Evolutionary conservation across 148 eudicot genomes (phyloP).

Genomic region (Amaranthus palmeri): DNA sequence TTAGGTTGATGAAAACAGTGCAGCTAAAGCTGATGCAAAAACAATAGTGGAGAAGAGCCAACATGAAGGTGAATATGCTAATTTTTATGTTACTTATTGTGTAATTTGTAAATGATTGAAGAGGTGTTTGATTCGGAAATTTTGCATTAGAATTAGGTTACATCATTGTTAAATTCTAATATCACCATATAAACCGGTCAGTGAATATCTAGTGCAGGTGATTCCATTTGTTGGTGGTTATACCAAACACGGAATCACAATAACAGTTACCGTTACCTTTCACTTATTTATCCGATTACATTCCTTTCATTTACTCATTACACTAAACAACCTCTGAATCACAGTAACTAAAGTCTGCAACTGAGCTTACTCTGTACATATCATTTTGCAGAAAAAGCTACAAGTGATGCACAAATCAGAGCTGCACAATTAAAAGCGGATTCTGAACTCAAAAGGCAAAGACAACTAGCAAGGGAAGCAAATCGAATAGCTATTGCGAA

Average conservation of each 20-base stretch:
- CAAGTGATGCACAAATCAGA: conserved; percentile 62
- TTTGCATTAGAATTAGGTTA: not conserved
- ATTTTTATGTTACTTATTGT: not conserved
- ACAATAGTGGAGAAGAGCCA: conserved; percentile 53
- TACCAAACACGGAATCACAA: no score
- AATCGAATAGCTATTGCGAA: conserved; percentile 53
- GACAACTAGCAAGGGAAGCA: conserved; percentile 56
- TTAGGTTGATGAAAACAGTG: conserved; percentile 45
- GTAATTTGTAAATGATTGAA: not conserved
- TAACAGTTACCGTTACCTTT: no score
- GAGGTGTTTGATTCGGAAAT: not conserved
- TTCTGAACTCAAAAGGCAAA: conserved; percentile 39
- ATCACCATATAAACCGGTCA: no score
- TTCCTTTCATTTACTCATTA: no score
- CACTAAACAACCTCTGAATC: no score
- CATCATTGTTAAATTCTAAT: no score
- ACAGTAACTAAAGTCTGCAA: not conserved
- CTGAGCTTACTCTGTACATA: no score
- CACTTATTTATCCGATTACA: no score
- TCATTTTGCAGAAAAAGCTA: conserved; percentile 48
- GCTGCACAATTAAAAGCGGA: conserved; percentile 42
- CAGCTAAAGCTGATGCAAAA: conserved; percentile 39
- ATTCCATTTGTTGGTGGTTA: no score
- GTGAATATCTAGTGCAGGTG: no score
- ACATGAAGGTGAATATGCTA: conserved; percentile 43